These are phyloP conservation scores for Pichia californica DNA, from an alignment of 805 yeast genomes.

Conservation along the genomic window DNA sequence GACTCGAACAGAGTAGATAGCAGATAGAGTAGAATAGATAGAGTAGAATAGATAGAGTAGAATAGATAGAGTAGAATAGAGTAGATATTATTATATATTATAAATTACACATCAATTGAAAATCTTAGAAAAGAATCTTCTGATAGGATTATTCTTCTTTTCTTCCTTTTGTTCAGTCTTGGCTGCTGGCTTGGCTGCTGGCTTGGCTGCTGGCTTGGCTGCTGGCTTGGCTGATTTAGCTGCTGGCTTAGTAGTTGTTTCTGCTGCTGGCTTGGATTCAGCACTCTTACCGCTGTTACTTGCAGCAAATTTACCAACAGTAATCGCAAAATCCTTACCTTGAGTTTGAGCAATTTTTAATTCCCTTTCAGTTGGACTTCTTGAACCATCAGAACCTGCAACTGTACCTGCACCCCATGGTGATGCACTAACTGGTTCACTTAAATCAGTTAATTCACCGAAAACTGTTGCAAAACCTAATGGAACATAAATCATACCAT, in stretches of 20 bases:
- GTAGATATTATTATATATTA: not conserved
- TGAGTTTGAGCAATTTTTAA: slow-evolving; percentile 56
- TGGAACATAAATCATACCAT: slow-evolving; percentile 76
- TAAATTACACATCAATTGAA: not conserved
- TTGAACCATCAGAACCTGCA: slow-evolving; percentile 74
- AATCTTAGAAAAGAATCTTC: slow-evolving; percentile 5
- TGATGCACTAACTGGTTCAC: slow-evolving; percentile 71
- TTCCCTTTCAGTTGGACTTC: slow-evolving; percentile 59
- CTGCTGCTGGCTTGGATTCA: not conserved
- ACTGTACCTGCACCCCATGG: slow-evolving; percentile 84
- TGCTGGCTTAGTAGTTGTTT: not conserved
- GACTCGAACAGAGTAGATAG: too few relatives aligned
- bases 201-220: slow-evolving; percentile 1
- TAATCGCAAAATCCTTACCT: slow-evolving; percentile 56
- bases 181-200: slow-evolving; percentile 1
- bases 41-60: too few relatives aligned
- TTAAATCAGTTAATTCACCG: slow-evolving; percentile 46
- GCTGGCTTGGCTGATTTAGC: not conserved
- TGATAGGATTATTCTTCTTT: slow-evolving; percentile 6
- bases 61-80: too few relatives aligned
- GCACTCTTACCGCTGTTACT: not conserved
- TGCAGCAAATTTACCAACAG: slow-evolving; percentile 27
- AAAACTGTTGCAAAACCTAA: slow-evolving; percentile 61
- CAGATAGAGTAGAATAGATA: too few relatives aligned
- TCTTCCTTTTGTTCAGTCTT: not conserved